A percentile compares a stretch with the other conserved stretches of the same genome.
These are phyloP conservation scores for Sporothrix phasma DNA, from an alignment of 2,329 filamentous ascomycete genomes.

Conservation along the genomic window DNA sequence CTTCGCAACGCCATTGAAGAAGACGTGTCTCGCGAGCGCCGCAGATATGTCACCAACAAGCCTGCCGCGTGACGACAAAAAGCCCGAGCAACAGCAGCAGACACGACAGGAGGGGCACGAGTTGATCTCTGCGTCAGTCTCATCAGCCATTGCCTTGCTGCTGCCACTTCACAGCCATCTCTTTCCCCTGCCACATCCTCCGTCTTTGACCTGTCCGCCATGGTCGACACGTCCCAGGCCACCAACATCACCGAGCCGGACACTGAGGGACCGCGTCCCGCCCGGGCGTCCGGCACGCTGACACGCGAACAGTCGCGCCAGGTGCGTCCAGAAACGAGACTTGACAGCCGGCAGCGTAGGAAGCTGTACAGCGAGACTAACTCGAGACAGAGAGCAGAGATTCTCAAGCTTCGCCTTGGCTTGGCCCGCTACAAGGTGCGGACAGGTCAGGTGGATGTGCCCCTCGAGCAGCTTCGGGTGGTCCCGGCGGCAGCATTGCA, in stretches of 20 bases:
- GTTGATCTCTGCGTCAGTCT: not conserved
- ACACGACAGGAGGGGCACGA: not conserved
- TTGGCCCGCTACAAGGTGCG: conserved; percentile 66
- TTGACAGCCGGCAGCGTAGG: too few relatives aligned
- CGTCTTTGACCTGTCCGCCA: conserved; percentile 39
- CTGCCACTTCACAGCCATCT: conserved; percentile 13
- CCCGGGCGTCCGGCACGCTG: conserved; percentile 7
- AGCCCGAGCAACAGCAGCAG: not conserved
- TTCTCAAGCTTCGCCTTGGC: conserved; percentile 56
- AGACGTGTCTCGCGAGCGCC: not conserved
- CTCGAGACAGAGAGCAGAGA: conserved; percentile 47
- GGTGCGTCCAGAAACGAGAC: conserved; percentile 27
- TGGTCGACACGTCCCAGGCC: conserved; percentile 37
- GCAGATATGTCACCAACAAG: not conserved
- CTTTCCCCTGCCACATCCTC: conserved; percentile 37
- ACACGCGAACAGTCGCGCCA: conserved; percentile 45
- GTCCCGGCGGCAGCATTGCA: conserved; percentile 22
- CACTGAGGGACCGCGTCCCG: conserved; percentile 19
- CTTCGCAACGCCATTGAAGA: not conserved
- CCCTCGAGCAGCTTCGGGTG: conserved; percentile 49
- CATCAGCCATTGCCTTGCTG: not conserved
- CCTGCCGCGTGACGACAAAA: not conserved
- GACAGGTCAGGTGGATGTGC: conserved; percentile 59
- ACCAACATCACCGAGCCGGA: conserved; percentile 44
- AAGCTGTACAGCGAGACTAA: too few relatives aligned